Evolutionary conservation across 164 flowering plant genomes (phyloP).

Genomic region (Magnolia changhungtana): DNA sequence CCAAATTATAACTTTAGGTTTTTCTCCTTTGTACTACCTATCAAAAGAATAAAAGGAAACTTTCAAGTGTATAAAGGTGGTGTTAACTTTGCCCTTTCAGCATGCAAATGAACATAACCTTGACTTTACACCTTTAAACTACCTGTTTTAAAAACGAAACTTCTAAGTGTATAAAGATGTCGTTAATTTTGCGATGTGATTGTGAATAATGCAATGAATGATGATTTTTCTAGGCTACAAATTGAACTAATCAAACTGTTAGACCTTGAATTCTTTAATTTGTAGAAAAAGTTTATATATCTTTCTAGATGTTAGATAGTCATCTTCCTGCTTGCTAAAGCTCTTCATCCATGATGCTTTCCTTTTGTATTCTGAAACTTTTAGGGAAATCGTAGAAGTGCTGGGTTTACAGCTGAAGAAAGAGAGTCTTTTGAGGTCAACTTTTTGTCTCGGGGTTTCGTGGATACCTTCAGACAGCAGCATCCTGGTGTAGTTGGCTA

Average conservation of each 20-base stretch:
- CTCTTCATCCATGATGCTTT: neutral
- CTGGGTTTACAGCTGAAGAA: conserved; percentile 95
- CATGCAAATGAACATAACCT: too few relatives aligned
- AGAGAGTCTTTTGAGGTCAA: conserved; percentile 72
- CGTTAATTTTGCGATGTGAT: neutral
- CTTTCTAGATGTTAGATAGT: too few relatives aligned
- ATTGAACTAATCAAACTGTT: too few relatives aligned
- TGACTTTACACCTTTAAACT: too few relatives aligned
- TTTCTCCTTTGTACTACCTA: too few relatives aligned
- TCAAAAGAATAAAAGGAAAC: too few relatives aligned
- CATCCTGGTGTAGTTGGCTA: conserved; percentile 93
- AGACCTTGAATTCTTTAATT: neutral
- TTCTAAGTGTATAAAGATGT: too few relatives aligned
- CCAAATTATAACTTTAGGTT: too few relatives aligned
- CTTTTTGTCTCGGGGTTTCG: conserved; percentile 70
- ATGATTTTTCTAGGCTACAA: neutral
- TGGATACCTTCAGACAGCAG: conserved; percentile 86
- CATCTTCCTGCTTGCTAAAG: neutral
- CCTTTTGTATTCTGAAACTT: neutral
- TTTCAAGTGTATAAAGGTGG: too few relatives aligned
- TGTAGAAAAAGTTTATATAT: neutral
- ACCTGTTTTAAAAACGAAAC: too few relatives aligned
- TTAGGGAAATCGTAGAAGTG: conserved; percentile 92
- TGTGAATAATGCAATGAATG: neutral
- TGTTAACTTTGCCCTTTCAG: too few relatives aligned